Conservation (phyloP, 2,329 filamentous ascomycete genomes). For the Emmonsia crescens region DNA sequence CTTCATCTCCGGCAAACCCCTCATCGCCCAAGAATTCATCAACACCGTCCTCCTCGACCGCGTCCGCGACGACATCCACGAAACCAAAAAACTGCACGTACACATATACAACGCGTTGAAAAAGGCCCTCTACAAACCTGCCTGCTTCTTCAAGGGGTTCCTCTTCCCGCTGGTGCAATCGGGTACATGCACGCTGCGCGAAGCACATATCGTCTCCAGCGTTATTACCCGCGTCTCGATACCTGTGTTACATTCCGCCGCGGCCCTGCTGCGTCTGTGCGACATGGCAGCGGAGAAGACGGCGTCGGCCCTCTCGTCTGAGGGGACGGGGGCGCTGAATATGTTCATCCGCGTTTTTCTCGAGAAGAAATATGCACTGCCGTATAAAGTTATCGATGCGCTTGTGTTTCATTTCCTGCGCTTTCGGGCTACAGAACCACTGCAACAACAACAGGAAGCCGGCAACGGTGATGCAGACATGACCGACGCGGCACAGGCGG, state of each 20-base stretch:
- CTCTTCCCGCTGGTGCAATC: constrained; percentile 79
- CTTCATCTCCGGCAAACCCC: constrained; percentile 75
- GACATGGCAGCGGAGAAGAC: constrained; percentile 91
- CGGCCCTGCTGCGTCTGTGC: constrained; percentile 80
- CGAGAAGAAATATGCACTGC: constrained; percentile 94
- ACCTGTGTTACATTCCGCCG: constrained; percentile 83
- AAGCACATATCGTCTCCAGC: constrained; percentile 82
- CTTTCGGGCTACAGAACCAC: constrained; percentile 61
- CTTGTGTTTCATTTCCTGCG: constrained; percentile 94
- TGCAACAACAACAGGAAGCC: constrained; percentile 29
- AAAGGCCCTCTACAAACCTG: constrained; percentile 85
- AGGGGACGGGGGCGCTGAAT: constrained; percentile 84
- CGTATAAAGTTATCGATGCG: constrained; percentile 87
- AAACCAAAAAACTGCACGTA: constrained; percentile 89
- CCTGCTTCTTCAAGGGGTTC: constrained; percentile 93
- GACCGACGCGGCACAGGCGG: constrained; percentile 29
- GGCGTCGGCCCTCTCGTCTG: constrained; percentile 54
- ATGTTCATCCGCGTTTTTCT: constrained; percentile 87
- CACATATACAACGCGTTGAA: constrained; percentile 92
- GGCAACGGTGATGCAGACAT: constrained; percentile 43
- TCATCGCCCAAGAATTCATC: constrained; percentile 72
- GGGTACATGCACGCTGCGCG: constrained; percentile 80
- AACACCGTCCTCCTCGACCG: constrained; percentile 77
- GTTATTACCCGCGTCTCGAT: constrained; percentile 78
- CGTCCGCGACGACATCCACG: constrained; percentile 87